These are phyloP conservation scores for Colletotrichum tabaci DNA, from an alignment of 2,329 filamentous ascomycete species.

Conservation along the genomic window DNA sequence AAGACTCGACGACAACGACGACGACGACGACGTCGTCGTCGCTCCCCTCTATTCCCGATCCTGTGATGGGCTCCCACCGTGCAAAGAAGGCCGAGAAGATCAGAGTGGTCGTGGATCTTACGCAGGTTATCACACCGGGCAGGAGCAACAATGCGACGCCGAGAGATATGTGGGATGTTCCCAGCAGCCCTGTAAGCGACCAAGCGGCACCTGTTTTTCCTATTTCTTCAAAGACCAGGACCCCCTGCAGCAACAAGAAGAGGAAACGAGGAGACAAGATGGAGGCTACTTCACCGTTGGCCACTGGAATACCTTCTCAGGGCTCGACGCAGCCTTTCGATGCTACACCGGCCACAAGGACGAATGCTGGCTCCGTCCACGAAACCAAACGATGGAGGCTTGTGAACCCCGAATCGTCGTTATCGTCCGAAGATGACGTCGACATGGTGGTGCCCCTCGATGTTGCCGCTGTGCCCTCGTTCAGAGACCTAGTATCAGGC, in stretches of 20 bases:
- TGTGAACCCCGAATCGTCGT: not conserved
- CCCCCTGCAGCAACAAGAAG: constrained; percentile 25
- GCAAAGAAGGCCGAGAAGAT: constrained; percentile 31
- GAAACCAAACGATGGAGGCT: constrained; percentile 11
- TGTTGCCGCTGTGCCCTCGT: constrained; percentile 29
- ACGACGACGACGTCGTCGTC: constrained; percentile 30
- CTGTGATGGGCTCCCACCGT: constrained; percentile 26
- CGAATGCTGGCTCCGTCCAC: constrained; percentile 1
- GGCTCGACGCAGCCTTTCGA: constrained; percentile 35
- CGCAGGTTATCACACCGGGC: constrained; percentile 53
- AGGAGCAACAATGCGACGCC: constrained; percentile 42
- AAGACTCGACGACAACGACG: constrained; percentile 1
- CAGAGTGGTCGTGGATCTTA: constrained; percentile 45
- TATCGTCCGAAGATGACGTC: constrained; percentile 42
- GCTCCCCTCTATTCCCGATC: constrained; percentile 50
- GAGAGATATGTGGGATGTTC: constrained; percentile 61
- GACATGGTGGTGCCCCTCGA: constrained; percentile 44
- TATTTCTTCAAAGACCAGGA: constrained; percentile 9
- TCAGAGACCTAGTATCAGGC: constrained; percentile 28
- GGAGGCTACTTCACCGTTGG: constrained; percentile 25
- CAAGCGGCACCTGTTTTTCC: constrained; percentile 42
- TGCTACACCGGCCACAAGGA: constrained; percentile 20
- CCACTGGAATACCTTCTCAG: constrained; percentile 21
- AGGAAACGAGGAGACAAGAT: constrained; percentile 32
- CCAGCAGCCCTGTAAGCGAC: constrained; percentile 54